Percentiles rank a stretch among this genome's conserved stretches.
These are phyloP conservation scores for Metschnikowia cubensis DNA, from an alignment of 805 yeast genomes.

Conservation along the genomic window DNA sequence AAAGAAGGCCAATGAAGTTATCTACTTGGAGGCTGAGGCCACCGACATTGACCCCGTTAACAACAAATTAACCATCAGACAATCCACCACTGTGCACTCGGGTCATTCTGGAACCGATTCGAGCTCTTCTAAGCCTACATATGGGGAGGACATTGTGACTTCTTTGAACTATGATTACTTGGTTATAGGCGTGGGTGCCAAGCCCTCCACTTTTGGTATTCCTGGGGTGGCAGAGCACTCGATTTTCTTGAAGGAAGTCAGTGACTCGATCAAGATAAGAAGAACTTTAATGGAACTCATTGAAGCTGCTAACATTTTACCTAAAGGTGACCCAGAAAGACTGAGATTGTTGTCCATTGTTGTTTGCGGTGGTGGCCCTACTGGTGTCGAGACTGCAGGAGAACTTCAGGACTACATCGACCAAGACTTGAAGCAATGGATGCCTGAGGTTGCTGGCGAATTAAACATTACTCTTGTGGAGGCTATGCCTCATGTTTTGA, in stretches of 20 bases:
- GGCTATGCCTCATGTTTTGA: slow-evolving; percentile 85
- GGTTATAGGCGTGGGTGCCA: slow-evolving; percentile 92
- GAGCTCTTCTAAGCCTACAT: slow-evolving; percentile 37
- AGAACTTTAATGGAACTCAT: slow-evolving; percentile 78
- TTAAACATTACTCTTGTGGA: slow-evolving; percentile 82
- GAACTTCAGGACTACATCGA: slow-evolving; percentile 92
- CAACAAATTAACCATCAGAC: slow-evolving; percentile 62
- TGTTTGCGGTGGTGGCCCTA: slow-evolving; percentile 98
- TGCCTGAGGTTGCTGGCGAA: slow-evolving; percentile 80
- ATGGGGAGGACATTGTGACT: slow-evolving; percentile 43
- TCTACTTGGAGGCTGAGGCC: slow-evolving; percentile 88
- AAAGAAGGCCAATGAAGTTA: slow-evolving; percentile 70
- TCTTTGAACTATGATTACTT: slow-evolving; percentile 70
- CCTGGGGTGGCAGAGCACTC: slow-evolving; percentile 92
- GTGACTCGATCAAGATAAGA: slow-evolving; percentile 83
- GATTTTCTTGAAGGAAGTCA: slow-evolving; percentile 82
- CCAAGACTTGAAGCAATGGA: slow-evolving; percentile 85
- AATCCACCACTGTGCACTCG: slow-evolving; percentile 51
- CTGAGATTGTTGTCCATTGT: slow-evolving; percentile 80
- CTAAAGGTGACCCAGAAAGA: slow-evolving; percentile 73
- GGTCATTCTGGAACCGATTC: slow-evolving; percentile 53
- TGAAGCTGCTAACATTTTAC: slow-evolving; percentile 82
- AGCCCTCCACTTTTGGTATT: slow-evolving; percentile 89
- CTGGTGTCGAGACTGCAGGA: slow-evolving; percentile 97
- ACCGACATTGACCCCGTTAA: slow-evolving; percentile 70